Evolutionary conservation across 192 early-diverging fungal genomes (phyloP).

Genomic region (Backusella tuberculispora): DNA sequence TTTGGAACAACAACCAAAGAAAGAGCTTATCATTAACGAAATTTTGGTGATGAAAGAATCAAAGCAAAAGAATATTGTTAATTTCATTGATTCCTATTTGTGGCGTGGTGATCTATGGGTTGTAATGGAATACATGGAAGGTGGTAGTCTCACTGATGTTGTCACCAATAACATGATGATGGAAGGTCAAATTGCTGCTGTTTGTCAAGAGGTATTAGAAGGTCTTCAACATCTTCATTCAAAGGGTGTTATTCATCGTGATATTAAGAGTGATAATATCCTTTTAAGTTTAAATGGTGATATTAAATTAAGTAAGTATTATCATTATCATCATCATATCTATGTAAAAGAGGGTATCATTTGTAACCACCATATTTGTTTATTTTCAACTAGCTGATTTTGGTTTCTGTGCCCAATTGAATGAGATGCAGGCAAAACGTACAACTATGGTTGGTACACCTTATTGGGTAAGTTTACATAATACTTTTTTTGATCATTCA

Average conservation of each 20-base stretch:
- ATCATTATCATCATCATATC: neutral
- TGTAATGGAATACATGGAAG: slow-evolving; percentile 96
- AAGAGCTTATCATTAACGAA: slow-evolving; percentile 88
- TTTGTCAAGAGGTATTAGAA: slow-evolving; percentile 74
- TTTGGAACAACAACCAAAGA: slow-evolving; percentile 86
- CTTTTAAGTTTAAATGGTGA: slow-evolving; percentile 71
- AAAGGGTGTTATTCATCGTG: slow-evolving; percentile 79
- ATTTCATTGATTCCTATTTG: slow-evolving; percentile 86
- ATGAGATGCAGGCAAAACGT: slow-evolving; percentile 72
- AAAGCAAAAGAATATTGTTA: slow-evolving; percentile 87
- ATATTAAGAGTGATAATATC: slow-evolving; percentile 84
- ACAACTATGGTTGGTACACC: slow-evolving; percentile 83
- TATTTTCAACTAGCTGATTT: slow-evolving; percentile 65
- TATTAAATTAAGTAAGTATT: slow-evolving; percentile 70
- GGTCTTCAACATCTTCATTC: slow-evolving; percentile 74
- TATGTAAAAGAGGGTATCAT: neutral
- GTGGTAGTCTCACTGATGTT: slow-evolving; percentile 86
- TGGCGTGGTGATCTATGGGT: slow-evolving; percentile 87
- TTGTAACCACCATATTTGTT: neutral
- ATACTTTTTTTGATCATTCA: neutral
- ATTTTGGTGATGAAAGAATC: slow-evolving; percentile 84
- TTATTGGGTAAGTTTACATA: slow-evolving; percentile 63
- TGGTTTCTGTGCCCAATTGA: slow-evolving; percentile 86
- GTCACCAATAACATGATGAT: slow-evolving; percentile 86
- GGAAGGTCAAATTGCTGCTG: slow-evolving; percentile 86